These are phyloP conservation scores for Epithemia pelagica DNA, from an alignment of 108 stramenopile species.

Conservation along the genomic window DNA sequence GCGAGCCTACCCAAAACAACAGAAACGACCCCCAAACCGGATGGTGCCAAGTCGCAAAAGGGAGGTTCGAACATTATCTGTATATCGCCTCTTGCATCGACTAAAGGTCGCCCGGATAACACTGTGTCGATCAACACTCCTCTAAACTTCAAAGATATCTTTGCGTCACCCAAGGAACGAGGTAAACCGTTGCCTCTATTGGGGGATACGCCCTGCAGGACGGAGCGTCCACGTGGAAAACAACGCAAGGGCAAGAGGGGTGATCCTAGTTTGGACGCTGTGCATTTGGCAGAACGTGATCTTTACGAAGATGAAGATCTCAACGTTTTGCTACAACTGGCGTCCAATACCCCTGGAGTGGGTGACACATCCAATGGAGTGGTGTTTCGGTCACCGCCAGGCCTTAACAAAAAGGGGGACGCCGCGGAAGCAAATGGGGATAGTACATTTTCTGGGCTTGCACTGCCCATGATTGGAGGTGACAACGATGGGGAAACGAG, in stretches of 20 bases:
- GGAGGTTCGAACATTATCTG: slow-evolving; percentile 62
- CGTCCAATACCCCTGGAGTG: slow-evolving; percentile 47
- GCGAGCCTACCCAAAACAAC: slow-evolving; percentile 35
- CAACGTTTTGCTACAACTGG: slow-evolving; percentile 73
- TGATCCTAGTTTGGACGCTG: slow-evolving; percentile 46
- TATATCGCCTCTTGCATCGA: slow-evolving; percentile 70
- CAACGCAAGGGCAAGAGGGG: slow-evolving; percentile 10
- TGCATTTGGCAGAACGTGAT: slow-evolving; percentile 68
- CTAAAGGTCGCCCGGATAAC: slow-evolving; percentile 23
- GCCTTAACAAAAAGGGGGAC: slow-evolving; percentile 13
- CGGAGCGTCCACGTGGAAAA: slow-evolving; percentile 9
- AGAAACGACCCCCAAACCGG: slow-evolving; percentile 22
- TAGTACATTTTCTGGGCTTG: slow-evolving; percentile 26
- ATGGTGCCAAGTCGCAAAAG: slow-evolving; percentile 7
- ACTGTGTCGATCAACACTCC: slow-evolving; percentile 30
- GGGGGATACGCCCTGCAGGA: slow-evolving; percentile 30
- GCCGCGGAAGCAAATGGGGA: slow-evolving; percentile 16
- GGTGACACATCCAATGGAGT: slow-evolving; percentile 8
- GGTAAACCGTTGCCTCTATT: slow-evolving; percentile 23
- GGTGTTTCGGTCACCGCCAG: slow-evolving; percentile 28
- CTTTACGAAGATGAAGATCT: slow-evolving; percentile 80
- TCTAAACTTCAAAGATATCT: slow-evolving; percentile 70
- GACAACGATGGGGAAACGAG: background rate
- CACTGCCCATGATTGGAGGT: slow-evolving; percentile 43
- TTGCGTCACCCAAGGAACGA: slow-evolving; percentile 47